Evolutionary conservation across 768 basidiomycete species (phyloP).

Genomic region (Boletus insuetus): DNA sequence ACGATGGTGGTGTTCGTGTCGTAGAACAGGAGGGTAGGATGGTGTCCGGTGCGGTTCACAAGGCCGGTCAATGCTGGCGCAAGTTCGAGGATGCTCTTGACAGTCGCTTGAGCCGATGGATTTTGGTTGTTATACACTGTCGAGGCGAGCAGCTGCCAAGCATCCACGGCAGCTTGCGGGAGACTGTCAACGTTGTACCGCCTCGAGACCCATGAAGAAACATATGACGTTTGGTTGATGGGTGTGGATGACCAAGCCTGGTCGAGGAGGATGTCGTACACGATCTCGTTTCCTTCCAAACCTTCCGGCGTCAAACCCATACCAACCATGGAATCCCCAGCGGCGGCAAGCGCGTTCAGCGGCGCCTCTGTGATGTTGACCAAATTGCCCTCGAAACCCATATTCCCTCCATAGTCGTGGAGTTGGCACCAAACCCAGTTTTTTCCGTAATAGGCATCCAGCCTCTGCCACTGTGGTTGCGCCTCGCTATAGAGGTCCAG

Average conservation of each 20-base stretch:
- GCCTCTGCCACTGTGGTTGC: slow-evolving; percentile 41
- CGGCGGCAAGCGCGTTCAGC: slow-evolving; percentile 28
- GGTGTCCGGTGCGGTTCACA: slow-evolving; percentile 31
- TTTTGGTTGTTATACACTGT: slow-evolving; percentile 41
- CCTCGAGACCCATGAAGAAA: slow-evolving; percentile 34
- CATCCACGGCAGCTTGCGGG: slow-evolving; percentile 26
- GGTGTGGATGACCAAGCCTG: slow-evolving; percentile 39
- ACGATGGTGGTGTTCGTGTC: slow-evolving; percentile 57
- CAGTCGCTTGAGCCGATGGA: slow-evolving; percentile 29
- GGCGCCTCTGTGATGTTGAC: slow-evolving; percentile 33
- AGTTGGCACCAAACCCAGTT: slow-evolving; percentile 43
- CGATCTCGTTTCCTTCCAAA: slow-evolving; percentile 42
- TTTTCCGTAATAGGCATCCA: slow-evolving; percentile 38
- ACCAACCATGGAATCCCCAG: slow-evolving; percentile 36
- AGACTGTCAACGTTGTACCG: slow-evolving; percentile 32
- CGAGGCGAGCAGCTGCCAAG: slow-evolving; percentile 36
- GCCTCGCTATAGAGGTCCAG: slow-evolving; percentile 41
- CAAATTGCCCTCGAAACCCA: slow-evolving; percentile 39
- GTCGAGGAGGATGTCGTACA: slow-evolving; percentile 41
- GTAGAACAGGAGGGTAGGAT: slow-evolving; percentile 36
- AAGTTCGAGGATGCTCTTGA: slow-evolving; percentile 39
- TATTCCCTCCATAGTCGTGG: slow-evolving; percentile 39
- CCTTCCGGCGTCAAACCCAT: slow-evolving; percentile 40
- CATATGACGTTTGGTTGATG: slow-evolving; percentile 32
- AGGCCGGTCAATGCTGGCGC: slow-evolving; percentile 34